These are phyloP conservation scores for Gossypium mustelinum DNA, from an alignment of 345 rosid genomes.

Conservation along the genomic window DNA sequence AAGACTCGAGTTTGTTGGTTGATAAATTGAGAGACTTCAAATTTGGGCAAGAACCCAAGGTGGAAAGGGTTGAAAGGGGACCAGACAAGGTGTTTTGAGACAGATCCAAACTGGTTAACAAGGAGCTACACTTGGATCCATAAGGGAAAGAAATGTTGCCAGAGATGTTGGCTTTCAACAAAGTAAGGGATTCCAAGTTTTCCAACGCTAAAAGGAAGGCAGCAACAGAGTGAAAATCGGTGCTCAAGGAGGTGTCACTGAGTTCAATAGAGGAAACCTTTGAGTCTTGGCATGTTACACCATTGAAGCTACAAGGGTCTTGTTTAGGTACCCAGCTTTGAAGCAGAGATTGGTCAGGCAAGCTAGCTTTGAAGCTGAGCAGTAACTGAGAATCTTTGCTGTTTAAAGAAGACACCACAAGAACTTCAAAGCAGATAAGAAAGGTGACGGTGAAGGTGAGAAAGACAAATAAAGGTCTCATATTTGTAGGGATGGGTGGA, in stretches of 20 bases:
- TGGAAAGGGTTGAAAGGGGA: slow-evolving; percentile 43
- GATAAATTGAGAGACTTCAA: slow-evolving; percentile 61
- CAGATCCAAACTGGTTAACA: slow-evolving; percentile 64
- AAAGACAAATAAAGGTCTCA: slow-evolving; percentile 25
- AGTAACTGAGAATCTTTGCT: slow-evolving; percentile 50
- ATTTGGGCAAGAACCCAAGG: slow-evolving; percentile 47
- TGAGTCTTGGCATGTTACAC: slow-evolving; percentile 56
- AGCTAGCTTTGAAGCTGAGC: slow-evolving; percentile 51
- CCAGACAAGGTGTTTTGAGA: slow-evolving; percentile 67
- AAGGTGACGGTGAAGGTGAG: slow-evolving; percentile 21
- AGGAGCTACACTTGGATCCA: slow-evolving; percentile 62
- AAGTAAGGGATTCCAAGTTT: slow-evolving; percentile 48
- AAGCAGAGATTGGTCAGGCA: slow-evolving; percentile 44
- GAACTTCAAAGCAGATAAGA: slow-evolving; percentile 26
- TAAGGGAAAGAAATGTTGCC: slow-evolving; percentile 54
- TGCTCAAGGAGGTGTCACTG: slow-evolving; percentile 30
- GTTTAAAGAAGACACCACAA: slow-evolving; percentile 11
- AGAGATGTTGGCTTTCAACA: slow-evolving; percentile 48
- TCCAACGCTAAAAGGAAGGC: slow-evolving; percentile 48
- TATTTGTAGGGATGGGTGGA: not conserved
- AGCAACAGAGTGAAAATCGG: slow-evolving; percentile 57
- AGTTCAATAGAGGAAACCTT: slow-evolving; percentile 64
- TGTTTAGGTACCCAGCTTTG: slow-evolving; percentile 52
- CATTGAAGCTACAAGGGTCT: slow-evolving; percentile 63
- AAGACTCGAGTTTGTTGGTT: slow-evolving; percentile 41